Evolutionary conservation across 208 protist genomes (phyloP).

Genomic region (Leishmania tarentolae): DNA sequence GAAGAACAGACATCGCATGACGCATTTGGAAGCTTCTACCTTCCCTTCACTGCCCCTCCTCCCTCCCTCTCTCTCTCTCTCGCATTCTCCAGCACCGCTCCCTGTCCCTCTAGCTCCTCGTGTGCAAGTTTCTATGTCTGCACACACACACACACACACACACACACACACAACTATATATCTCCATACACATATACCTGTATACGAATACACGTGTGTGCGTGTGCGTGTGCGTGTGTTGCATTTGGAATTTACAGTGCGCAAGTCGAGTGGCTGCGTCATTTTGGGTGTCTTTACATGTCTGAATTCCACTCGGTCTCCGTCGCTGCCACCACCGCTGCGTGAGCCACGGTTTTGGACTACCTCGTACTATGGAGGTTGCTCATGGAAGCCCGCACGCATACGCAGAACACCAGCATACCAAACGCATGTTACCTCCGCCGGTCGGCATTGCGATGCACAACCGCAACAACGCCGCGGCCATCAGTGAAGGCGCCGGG

Average conservation of each 20-base stretch:
- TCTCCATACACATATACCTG: not conserved
- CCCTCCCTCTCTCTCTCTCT: not conserved
- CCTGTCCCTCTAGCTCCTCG: not conserved
- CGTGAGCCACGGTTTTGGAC: no score
- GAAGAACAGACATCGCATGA: no score
- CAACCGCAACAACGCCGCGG: not conserved
- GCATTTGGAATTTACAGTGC: not conserved
- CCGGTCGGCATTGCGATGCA: conserved; percentile 2
- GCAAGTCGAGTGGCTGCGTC: not conserved
- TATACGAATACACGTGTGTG: not conserved
- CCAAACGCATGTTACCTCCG: not conserved
- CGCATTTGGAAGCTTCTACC: not conserved
- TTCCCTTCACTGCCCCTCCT: not conserved
- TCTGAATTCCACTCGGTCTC: not conserved
- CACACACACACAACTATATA: not conserved
- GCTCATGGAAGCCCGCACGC: not conserved
- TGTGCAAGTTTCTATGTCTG: not conserved
- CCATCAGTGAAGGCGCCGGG: not conserved
- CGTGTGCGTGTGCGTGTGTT: not conserved
- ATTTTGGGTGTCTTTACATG: not conserved
- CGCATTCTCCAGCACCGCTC: not conserved
- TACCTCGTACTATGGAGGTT: no score
- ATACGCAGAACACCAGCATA: not conserved
- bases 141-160: not conserved
- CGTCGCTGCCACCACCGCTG: not conserved